Conservation (phyloP, 441 rosid genomes). For the Arabidopsis hybrid region DNA sequence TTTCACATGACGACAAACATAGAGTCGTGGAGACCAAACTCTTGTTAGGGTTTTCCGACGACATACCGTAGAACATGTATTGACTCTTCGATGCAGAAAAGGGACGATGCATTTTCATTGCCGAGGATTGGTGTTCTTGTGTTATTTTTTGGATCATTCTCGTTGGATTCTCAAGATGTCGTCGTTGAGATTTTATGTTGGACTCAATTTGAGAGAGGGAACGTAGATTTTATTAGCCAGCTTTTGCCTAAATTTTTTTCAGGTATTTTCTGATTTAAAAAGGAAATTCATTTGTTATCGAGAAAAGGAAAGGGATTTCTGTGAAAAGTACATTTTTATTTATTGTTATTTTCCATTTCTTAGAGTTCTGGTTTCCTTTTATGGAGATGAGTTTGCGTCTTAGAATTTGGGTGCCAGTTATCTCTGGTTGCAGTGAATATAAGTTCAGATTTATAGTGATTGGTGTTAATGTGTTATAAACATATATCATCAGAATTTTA, state of each 20-base stretch:
- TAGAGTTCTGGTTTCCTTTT: neutral
- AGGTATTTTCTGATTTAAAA: neutral
- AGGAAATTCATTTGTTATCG: neutral
- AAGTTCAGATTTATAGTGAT: neutral
- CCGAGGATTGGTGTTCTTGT: neutral
- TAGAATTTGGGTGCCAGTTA: neutral
- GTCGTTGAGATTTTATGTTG: neutral
- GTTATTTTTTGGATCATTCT: constrained; percentile 1
- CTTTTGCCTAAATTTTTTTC: neutral
- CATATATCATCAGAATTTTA: neutral
- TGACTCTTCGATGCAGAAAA: neutral
- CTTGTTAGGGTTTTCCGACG: neutral
- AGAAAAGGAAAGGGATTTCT: neutral
- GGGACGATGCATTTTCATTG: neutral
- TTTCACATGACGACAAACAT: constrained; percentile 12
- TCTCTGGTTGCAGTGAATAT: neutral
- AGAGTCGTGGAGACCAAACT: neutral
- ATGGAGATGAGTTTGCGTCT: neutral
- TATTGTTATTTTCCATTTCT: constrained; percentile 2
- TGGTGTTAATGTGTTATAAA: too few species aligned
- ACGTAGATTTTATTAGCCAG: neutral
- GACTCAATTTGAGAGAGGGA: neutral
- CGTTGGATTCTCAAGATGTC: neutral
- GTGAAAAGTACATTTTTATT: neutral
- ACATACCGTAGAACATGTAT: neutral